These are phyloP conservation scores for Plectosphaerella cucumerina DNA, from an alignment of 2,329 filamentous ascomycete genomes.

Conservation along the genomic window DNA sequence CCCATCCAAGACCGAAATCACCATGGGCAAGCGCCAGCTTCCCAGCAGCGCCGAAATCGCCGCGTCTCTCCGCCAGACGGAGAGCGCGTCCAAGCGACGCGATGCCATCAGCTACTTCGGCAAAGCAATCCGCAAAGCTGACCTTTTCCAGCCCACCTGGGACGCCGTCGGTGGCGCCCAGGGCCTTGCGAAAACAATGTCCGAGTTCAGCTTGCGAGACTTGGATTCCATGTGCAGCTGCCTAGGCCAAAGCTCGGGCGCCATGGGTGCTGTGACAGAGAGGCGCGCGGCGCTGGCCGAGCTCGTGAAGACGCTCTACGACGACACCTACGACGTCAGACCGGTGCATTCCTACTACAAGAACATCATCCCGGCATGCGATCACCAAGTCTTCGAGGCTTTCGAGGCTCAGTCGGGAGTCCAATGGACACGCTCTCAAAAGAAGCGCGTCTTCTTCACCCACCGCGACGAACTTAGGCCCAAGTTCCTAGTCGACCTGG, in stretches of 20 bases:
- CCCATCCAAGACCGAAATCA: too few species aligned
- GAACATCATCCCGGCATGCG: conserved; percentile 18
- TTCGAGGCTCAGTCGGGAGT: conserved; percentile 6
- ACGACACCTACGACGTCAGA: conserved; percentile 10
- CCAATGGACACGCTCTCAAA: background rate
- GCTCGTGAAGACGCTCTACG: conserved; percentile 14
- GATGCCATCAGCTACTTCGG: conserved; percentile 13
- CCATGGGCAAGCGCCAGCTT: background rate
- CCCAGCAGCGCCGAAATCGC: background rate
- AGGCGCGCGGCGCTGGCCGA: conserved; percentile 16
- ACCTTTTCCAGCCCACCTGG: conserved; percentile 16
- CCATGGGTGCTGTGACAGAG: conserved; percentile 12
- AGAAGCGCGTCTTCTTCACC: background rate
- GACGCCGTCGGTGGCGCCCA: conserved; percentile 15
- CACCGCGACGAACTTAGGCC: background rate
- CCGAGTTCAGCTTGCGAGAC: conserved; percentile 18
- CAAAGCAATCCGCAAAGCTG: conserved; percentile 15
- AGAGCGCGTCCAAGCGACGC: conserved; percentile 13
- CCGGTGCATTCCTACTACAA: conserved; percentile 17
- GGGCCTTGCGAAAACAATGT: conserved; percentile 17
- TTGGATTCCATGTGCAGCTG: conserved; percentile 12
- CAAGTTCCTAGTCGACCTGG: background rate
- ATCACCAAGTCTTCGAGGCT: conserved; percentile 10
- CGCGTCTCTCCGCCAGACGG: conserved; percentile 9
- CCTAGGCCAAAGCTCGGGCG: conserved; percentile 16